Evolutionary conservation across 306 rosid species (phyloP), one percentile per base, ranked within the genome.

Genomic region (Acmispon strigosus): DNA sequence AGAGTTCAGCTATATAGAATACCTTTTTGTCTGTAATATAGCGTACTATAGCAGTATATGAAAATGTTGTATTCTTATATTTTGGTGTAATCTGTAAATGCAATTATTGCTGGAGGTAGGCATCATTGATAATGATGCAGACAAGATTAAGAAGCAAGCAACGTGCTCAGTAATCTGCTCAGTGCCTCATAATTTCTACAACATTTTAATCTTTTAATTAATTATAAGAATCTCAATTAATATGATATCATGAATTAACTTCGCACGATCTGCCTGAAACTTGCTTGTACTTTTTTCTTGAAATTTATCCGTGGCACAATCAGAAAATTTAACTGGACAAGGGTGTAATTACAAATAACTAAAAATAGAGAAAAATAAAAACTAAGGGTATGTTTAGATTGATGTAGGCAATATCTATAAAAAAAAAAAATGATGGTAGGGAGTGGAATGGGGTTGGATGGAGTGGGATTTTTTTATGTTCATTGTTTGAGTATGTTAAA

Each of bases 131-230:
- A 50, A 65, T 24, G 54, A 69, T 16, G 62, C 34, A 72, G 73
- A 81, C 84, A 34, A 52, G 45, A 77, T 57, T 51, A 77, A 68
- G 73, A 76, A 74, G 69, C 69, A 84, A 82, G 69, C 51, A 72
- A 75, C 81, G 78, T 82, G 42, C 74, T 50, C 81, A 80, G 69
- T 71, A 75, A 74, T 67, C 66, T 74, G 36, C 77, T 74, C 41
- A 39, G 9, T 6, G 32, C 63, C 49, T 54, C 20, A 48, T 19
- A 49, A 9, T 11, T 29, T 53, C 56, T 45, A 9, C 66, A 50
- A 54, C 34, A 52, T 55, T 59, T 73, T 76, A 32, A 32, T 43
- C 11, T 60, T 48, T 15, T 36, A 55, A 62, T 55, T 54, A 22
- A 68, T 42, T 37, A 49, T 20, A 56, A 12, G 72, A 70, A 69